Conservation (phyloP, 176 grass and related monocot species). For the Paspalum vaginatum region DNA sequence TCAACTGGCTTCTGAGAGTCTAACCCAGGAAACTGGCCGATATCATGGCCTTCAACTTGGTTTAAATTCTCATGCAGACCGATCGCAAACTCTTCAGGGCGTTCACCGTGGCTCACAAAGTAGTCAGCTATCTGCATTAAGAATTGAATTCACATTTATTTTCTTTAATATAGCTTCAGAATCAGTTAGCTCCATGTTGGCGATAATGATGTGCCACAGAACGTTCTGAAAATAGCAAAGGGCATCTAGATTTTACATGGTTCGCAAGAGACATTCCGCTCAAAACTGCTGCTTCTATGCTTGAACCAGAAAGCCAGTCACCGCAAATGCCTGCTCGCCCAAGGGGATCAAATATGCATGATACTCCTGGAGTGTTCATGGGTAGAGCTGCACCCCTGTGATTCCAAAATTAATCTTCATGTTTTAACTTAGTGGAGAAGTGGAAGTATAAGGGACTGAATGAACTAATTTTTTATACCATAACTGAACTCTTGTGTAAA, state of each 20-base stretch:
- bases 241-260: constrained; percentile 53
- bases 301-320: constrained; percentile 90
- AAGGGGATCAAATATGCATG: constrained; percentile 85
- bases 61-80: constrained; percentile 63
- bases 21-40: constrained; percentile 77
- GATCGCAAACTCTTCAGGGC: constrained; percentile 61
- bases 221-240: neutral
- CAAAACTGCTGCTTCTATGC: constrained; percentile 77
- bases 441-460: neutral
- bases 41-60: constrained; percentile 75
- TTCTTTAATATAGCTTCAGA: neutral
- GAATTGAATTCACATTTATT: constrained; percentile 17
- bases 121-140: constrained; percentile 73
- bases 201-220: neutral
- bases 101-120: constrained; percentile 43
- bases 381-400: constrained; percentile 91
- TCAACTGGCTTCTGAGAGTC: constrained; percentile 49
- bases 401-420: constrained; percentile 22
- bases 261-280: constrained; percentile 88
- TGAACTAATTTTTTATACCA: constrained; percentile 53
- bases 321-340: constrained; percentile 97
- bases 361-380: constrained; percentile 71
- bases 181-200: neutral
- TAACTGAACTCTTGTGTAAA: constrained; percentile 90
- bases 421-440: constrained; percentile 15